These are phyloP conservation scores for Hanseniaspora vineae DNA, from an alignment of 805 yeast genomes.

Conservation along the genomic window DNA sequence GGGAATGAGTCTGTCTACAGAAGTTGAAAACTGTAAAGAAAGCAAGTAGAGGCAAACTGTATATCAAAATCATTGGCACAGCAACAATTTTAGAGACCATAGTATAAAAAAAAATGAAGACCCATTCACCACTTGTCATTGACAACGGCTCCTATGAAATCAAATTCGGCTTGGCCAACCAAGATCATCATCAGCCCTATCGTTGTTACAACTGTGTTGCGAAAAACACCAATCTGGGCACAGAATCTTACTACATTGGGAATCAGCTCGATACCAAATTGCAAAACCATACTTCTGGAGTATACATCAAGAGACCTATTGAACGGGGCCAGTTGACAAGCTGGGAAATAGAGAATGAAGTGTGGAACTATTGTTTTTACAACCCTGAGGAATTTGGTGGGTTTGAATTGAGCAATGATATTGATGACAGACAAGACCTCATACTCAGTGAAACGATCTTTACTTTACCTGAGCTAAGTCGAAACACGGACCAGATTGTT, in stretches of 20 bases:
- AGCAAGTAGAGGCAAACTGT: no score
- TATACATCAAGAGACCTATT: slow-evolving; percentile 65
- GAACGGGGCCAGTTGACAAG: slow-evolving; percentile 82
- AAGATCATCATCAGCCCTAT: slow-evolving; percentile 26
- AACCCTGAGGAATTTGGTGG: slow-evolving; percentile 31
- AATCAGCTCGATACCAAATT: slow-evolving; percentile 47
- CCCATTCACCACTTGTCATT: slow-evolving; percentile 33
- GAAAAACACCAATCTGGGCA: slow-evolving; percentile 50
- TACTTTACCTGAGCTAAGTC: slow-evolving; percentile 68
- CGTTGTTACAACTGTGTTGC: slow-evolving; percentile 58
- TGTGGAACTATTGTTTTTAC: slow-evolving; percentile 74
- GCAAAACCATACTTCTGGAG: slow-evolving; percentile 48
- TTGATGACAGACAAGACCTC: slow-evolving; percentile 36
- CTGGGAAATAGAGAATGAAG: slow-evolving; percentile 80
- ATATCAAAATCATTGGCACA: no score
- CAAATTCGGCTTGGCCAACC: slow-evolving; percentile 43
- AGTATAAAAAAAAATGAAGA: not conserved
- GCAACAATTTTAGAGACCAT: no score
- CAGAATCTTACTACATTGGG: slow-evolving; percentile 51
- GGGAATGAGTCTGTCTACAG: no score
- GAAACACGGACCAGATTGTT: slow-evolving; percentile 78
- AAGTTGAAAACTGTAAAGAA: no score
- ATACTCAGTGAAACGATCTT: slow-evolving; percentile 72
- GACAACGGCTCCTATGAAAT: slow-evolving; percentile 87
- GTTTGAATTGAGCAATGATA: slow-evolving; percentile 30